These are phyloP conservation scores for Emergomyces pasteurianus DNA, from an alignment of 2,329 filamentous ascomycete genomes.

Conservation along the genomic window DNA sequence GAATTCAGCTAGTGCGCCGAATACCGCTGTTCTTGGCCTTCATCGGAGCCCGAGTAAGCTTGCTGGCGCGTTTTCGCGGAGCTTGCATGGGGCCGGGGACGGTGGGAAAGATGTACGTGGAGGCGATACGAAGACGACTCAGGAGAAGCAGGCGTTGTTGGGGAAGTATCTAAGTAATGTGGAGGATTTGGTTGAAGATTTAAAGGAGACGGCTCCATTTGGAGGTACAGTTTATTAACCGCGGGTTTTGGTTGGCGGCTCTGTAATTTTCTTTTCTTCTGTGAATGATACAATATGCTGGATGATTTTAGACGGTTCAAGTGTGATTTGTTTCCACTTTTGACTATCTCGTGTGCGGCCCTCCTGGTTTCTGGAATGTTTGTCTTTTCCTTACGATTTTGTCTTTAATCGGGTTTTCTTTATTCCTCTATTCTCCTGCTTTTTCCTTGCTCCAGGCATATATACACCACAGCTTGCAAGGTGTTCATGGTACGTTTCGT, in stretches of 20 bases:
- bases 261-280: neutral
- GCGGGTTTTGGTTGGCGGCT: neutral
- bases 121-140: slow-evolving; percentile 49
- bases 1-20: slow-evolving; percentile 21
- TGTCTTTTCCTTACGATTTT: neutral
- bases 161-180: slow-evolving; percentile 70
- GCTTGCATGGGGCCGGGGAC: slow-evolving; percentile 21
- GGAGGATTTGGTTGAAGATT: slow-evolving; percentile 71
- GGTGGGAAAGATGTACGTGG: slow-evolving; percentile 16
- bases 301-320: neutral
- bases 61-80: slow-evolving; percentile 43
- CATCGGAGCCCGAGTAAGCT: slow-evolving; percentile 60
- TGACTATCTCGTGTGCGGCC: neutral
- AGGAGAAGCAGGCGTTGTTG: slow-evolving; percentile 71
- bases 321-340: neutral
- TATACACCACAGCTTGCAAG: neutral
- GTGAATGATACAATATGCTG: neutral
- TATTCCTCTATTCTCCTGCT: neutral
- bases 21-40: slow-evolving; percentile 36
- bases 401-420: neutral
- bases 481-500: neutral
- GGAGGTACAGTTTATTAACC: slow-evolving; percentile 37
- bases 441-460: neutral
- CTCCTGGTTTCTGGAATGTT: neutral
- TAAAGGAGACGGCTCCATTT: slow-evolving; percentile 68